Evolutionary conservation across 169 alveolate genomes (phyloP).

Genomic region (Sarcocystis neurona): DNA sequence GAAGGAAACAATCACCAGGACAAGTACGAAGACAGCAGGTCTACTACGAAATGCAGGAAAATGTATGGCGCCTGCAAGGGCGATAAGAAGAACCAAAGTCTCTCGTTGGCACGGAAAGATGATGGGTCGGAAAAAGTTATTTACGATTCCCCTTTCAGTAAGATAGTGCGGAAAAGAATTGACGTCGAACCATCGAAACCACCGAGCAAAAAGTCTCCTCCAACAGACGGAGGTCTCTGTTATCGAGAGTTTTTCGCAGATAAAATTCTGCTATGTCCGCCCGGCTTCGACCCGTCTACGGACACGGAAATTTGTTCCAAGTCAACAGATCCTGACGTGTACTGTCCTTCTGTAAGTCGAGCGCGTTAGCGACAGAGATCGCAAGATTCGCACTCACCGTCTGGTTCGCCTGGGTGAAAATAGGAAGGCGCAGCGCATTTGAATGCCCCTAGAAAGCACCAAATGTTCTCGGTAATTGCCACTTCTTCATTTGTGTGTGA

Average conservation of each 20-base stretch:
- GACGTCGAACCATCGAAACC: not conserved
- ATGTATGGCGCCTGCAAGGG: not conserved
- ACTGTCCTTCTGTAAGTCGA: not conserved
- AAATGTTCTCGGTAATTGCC: too few relatives aligned
- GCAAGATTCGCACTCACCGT: not conserved
- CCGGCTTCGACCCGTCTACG: not conserved
- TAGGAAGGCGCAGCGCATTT: not conserved
- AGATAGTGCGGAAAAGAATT: not conserved
- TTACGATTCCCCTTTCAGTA: not conserved
- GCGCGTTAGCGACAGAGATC: not conserved
- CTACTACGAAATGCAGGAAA: not conserved
- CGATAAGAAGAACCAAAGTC: not conserved
- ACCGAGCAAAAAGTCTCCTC: not conserved
- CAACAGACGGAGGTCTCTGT: slow-evolving; percentile 11
- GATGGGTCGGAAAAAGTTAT: not conserved
- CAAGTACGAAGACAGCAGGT: too few relatives aligned
- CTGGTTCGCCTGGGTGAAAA: not conserved
- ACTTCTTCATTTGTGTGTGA: too few relatives aligned
- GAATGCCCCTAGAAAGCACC: too few relatives aligned
- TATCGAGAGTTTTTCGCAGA: not conserved
- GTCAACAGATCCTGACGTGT: not conserved
- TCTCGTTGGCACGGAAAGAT: not conserved
- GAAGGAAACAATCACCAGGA: too few relatives aligned
- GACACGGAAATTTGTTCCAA: not conserved
- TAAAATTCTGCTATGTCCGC: not conserved